Base-by-base conservation (phyloP, 1,284 basidiomycete species). In the Irpex sp. region DNA sequence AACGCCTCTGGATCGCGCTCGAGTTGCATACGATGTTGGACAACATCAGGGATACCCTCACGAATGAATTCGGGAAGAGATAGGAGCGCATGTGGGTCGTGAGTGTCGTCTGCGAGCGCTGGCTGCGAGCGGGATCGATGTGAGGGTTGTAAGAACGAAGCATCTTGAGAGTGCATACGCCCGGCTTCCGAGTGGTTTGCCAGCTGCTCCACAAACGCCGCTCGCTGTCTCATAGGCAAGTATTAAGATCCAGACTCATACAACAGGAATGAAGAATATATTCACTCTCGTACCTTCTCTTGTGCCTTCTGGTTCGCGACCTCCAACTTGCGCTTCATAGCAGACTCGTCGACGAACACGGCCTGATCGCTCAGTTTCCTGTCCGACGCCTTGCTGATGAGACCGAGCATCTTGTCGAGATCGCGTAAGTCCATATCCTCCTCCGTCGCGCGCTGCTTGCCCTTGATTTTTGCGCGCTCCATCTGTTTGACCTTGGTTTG, bases 121-220 rank as follows among this genome's bases (percentile, higher is more conserved):
- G 62, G 47, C 6, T 63, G 63, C 4, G 61, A 61, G 5, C 58
- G 64, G 13, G 52, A 17, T 11, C 64, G 62, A 6, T 21, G 19
- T 34, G 34, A 51, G 3, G 61, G 56, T 4, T 62, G 49, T 5
- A 60, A 11, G 60, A 67, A 85, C 71, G 57, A 74, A 8, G 91
- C 91, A 68, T 93, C 91, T 74, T 93, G 91, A 7, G 81, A 81
- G 64, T 88, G 87, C 48, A 93, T 77, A 59, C 91, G 81, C 15
- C 91, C 84, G 2, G 85, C 82, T 63, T 80, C 79, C 0, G 91
- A 89, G 71, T 92, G 90, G 44, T 81, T 77, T 13, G 85, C 78
- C 2, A 93, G 80, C 60, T 87, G 85, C 63, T 88, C 86, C 2
- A 92, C 86, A 70, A 93, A 92, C 15, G 83, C 85, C 37, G 85